A percentile compares a stretch with the other conserved stretches of the same genome.
Conservation (phyloP, 2,329 filamentous ascomycete species). For the Mollisiaceae sp. region DNA sequence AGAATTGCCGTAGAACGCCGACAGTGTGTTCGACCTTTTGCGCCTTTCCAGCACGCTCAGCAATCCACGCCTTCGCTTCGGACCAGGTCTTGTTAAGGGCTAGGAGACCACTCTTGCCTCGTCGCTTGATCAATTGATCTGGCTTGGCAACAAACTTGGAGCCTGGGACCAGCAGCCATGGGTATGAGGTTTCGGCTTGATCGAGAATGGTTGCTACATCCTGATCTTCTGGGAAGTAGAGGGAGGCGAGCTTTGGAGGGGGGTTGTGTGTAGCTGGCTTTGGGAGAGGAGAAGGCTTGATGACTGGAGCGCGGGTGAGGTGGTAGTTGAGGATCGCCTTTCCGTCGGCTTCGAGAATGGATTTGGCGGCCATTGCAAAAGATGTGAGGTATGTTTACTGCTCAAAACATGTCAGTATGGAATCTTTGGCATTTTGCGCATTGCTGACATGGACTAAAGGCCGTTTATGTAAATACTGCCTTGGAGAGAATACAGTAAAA, state of each 20-base stretch:
- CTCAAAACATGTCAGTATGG: constrained; percentile 27
- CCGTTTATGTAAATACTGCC: neutral
- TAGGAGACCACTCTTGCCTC: constrained; percentile 97
- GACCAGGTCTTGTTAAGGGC: constrained; percentile 97
- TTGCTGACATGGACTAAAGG: constrained; percentile 24
- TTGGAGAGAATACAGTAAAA: neutral
- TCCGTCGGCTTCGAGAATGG: constrained; percentile 98
- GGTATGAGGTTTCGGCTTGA: constrained; percentile 95
- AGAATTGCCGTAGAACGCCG: constrained; percentile 89
- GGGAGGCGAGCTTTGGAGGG: constrained; percentile 84
- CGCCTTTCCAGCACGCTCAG: constrained; percentile 86
- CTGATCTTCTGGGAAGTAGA: constrained; percentile 91
- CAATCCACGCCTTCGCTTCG: constrained; percentile 93
- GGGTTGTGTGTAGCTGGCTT: constrained; percentile 86
- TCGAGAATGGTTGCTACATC: constrained; percentile 84
- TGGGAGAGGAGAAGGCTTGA: constrained; percentile 96
- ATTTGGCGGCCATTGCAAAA: constrained; percentile 86
- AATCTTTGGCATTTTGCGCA: constrained; percentile 10
- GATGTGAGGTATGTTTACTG: constrained; percentile 35
- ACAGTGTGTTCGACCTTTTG: constrained; percentile 92
- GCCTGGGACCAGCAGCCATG: constrained; percentile 84
- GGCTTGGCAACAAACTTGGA: constrained; percentile 98
- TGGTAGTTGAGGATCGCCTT: constrained; percentile 99
- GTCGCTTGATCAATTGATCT: constrained; percentile 99
- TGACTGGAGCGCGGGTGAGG: constrained; percentile 94